Conservation (phyloP, 78 protist genomes). For the Dictyostelium capitatum region DNA sequence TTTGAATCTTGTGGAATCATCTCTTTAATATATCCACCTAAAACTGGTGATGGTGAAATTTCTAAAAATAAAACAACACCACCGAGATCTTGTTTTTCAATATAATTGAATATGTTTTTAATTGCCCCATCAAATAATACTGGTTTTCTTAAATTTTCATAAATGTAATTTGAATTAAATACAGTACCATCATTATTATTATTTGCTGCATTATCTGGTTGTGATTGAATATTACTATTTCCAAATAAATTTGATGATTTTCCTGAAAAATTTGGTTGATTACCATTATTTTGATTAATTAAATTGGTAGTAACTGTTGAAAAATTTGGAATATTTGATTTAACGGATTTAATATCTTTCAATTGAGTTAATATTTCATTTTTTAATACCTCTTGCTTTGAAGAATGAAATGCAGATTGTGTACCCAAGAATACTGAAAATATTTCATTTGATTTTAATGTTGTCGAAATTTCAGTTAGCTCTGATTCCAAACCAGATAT, state of each 20-base stretch:
- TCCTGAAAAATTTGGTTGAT: no score
- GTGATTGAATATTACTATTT: no score
- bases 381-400: constrained; percentile 18
- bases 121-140: background rate
- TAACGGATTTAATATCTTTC: background rate
- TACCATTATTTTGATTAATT: background rate
- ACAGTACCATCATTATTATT: no score
- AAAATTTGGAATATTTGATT: background rate
- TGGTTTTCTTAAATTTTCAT: constrained; percentile 10
- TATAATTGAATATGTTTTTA: background rate
- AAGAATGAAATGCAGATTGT: constrained; percentile 40
- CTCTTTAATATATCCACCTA: background rate
- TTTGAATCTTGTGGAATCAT: background rate
- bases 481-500: constrained; percentile 36
- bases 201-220: background rate
- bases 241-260: no score
- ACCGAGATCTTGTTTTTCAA: background rate
- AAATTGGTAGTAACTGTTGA: background rate
- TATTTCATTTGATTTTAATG: background rate
- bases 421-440: background rate
- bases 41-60: constrained; percentile 22
- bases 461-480: background rate
- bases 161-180: no score
- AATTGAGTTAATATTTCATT: background rate
- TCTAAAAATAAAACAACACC: background rate